These are phyloP conservation scores for Amanita jacksonii DNA, from an alignment of 768 basidiomycete genomes.

Conservation along the genomic window DNA sequence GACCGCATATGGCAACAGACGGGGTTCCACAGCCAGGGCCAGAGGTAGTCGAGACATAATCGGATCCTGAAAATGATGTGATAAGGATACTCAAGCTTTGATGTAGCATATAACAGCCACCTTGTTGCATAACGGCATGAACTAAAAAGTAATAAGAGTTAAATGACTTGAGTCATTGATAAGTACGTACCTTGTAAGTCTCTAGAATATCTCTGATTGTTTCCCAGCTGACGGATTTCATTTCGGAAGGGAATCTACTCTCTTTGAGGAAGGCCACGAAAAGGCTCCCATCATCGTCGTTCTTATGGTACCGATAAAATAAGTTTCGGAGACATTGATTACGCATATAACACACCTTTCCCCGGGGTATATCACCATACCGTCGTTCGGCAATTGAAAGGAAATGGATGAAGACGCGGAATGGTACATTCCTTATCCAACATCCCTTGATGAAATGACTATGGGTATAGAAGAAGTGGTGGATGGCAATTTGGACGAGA, in stretches of 20 bases:
- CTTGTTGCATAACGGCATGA: constrained; percentile 69
- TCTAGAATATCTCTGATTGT: constrained; percentile 55
- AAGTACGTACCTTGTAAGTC: constrained; percentile 50
- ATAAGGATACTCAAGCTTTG: constrained; percentile 7
- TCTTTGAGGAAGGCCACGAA: constrained; percentile 62
- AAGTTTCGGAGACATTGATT: constrained; percentile 2
- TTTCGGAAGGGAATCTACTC: constrained; percentile 50
- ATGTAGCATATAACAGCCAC: constrained; percentile 24
- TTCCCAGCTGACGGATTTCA: constrained; percentile 55
- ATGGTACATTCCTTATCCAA: constrained; percentile 61
- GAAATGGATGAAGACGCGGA: constrained; percentile 56
- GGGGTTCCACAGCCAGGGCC: constrained; percentile 68
- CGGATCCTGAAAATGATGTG: constrained; percentile 43
- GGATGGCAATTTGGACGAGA: constrained; percentile 66
- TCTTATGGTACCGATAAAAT: constrained; percentile 23
- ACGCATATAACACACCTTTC: constrained; percentile 30
- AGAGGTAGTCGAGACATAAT: constrained; percentile 72
- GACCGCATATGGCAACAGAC: constrained; percentile 60
- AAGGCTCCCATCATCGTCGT: constrained; percentile 64
- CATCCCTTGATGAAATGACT: constrained; percentile 65
- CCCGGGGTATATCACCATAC: constrained; percentile 58
- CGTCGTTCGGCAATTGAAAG: constrained; percentile 44
- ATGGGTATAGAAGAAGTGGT: constrained; percentile 69
- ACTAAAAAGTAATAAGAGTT: constrained; percentile 30
- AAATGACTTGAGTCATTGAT: constrained; percentile 10